Conservation (phyloP, 805 yeast species). For the Clavispora asparagi region DNA sequence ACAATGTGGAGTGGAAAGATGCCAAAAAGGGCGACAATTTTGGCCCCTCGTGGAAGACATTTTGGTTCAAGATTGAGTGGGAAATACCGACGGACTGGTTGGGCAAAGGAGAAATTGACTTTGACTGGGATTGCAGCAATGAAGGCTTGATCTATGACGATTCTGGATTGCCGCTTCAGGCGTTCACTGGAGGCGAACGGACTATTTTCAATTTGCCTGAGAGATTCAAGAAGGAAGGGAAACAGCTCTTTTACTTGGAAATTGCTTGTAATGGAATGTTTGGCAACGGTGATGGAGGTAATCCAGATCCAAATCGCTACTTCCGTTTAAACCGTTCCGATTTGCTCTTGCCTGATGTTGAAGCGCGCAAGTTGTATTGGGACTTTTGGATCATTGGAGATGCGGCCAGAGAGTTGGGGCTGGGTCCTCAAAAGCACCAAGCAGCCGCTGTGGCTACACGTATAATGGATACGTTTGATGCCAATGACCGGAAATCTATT, state of each 20-base stretch:
- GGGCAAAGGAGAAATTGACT: constrained; percentile 44
- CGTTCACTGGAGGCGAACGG: constrained; percentile 84
- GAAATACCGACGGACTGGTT: constrained; percentile 61
- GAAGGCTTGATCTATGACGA: constrained; percentile 77
- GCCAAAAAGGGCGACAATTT: constrained; percentile 69
- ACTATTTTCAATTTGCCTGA: constrained; percentile 56
- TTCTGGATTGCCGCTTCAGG: constrained; percentile 69
- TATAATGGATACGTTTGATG: constrained; percentile 82
- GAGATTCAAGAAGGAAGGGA: constrained; percentile 44
- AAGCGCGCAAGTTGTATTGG: constrained; percentile 68
- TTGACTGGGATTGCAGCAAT: constrained; percentile 81
- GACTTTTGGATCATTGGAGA: constrained; percentile 90
- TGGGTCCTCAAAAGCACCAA: constrained; percentile 67
- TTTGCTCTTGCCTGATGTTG: constrained; percentile 71
- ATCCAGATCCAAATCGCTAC: constrained; percentile 68
- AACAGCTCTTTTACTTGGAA: constrained; percentile 74
- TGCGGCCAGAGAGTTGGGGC: constrained; percentile 78
- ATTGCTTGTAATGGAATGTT: constrained; percentile 94
- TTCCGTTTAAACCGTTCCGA: constrained; percentile 70
- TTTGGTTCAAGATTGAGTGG: constrained; percentile 77
- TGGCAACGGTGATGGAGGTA: constrained; percentile 61
- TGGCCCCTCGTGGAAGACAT: constrained; percentile 97
- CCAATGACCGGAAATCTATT: constrained; percentile 54
- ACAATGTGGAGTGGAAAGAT: constrained; percentile 41
- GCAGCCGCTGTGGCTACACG: constrained; percentile 77